Conservation (phyloP, 768 basidiomycete species). For the Rhizopogon roseolus region DNA sequence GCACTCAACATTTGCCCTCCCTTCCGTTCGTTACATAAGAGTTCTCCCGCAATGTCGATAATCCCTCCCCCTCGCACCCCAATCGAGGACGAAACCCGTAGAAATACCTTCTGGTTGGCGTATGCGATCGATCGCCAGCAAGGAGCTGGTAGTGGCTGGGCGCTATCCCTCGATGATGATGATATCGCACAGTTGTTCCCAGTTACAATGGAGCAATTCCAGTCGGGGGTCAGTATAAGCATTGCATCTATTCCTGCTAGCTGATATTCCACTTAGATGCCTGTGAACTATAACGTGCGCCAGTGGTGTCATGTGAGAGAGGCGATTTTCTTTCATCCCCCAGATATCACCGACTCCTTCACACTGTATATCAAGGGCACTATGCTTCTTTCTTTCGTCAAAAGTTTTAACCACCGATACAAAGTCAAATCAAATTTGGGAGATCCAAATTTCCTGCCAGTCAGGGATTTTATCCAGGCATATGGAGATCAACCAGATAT, state of each 20-base stretch:
- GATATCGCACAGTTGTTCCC: constrained; percentile 72
- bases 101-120: constrained; percentile 72
- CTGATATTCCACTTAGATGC: constrained; percentile 28
- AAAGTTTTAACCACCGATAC: constrained; percentile 66
- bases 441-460: constrained; percentile 41
- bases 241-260: neutral
- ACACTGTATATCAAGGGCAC: constrained; percentile 65
- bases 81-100: constrained; percentile 65
- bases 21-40: constrained; percentile 61
- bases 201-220: constrained; percentile 53
- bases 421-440: constrained; percentile 55
- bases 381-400: constrained; percentile 57
- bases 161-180: constrained; percentile 64
- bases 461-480: constrained; percentile 22
- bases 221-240: constrained; percentile 47
- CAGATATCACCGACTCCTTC: constrained; percentile 64
- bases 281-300: constrained; percentile 46
- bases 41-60: constrained; percentile 52
- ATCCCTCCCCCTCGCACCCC: constrained; percentile 54
- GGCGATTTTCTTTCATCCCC: constrained; percentile 56
- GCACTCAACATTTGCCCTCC: constrained; percentile 66
- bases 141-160: constrained; percentile 68
- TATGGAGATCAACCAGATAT: constrained; percentile 48
- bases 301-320: constrained; percentile 66
- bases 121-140: constrained; percentile 66